Evolutionary conservation across 495 filamentous ascomycete species (phyloP), one percentile per base, ranked within the genome.

Genomic region (Pyrenula aspistea): DNA sequence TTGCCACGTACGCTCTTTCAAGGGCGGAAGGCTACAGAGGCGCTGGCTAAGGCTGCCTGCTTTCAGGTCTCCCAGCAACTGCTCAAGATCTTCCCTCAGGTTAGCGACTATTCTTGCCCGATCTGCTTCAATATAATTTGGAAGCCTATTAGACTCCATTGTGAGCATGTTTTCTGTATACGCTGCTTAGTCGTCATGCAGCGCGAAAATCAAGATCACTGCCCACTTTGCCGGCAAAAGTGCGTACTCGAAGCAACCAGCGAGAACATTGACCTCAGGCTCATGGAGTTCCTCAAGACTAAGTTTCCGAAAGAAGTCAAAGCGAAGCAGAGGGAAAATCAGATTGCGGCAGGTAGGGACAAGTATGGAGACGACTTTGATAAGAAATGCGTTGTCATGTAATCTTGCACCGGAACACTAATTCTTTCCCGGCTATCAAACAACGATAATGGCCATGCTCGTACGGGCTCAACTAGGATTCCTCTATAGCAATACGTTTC

Each of bases 81-180:
- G 1, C 68, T 90, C 42, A 71, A 72, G 12, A 69, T 82, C 49
- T 83, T 89, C 15, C 87, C 87, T 12, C 86, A 86, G 59, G 62
- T 88, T 22, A 78, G 85, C 50, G 86, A 89, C 68, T 87, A 86
- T 68, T 73, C 79, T 24, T 91, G 87, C 60, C 82, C 85, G n/a
- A 79, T 90, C 19, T 91, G 87, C 72, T 78, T 78, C 53, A 73
- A 71, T 22, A 75, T 91, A 54, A 74, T 78, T 36, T 86, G 80
- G 67, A 78, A 84, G 62, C 87, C 87, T 2, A 74, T 91, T 15
- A 72, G 79, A 24, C 71, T 89, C 23, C 71, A 75, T 22, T 91
- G 87, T 62, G 62, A 67, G 11, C 84, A 88, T 53, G 63, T 86
- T 11, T 86, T 87, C 63, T 91, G 87, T 67, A 87, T 88, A 22